Conservation (phyloP, 1,139 yeast genomes). For the Meyerozyma sp. region DNA sequence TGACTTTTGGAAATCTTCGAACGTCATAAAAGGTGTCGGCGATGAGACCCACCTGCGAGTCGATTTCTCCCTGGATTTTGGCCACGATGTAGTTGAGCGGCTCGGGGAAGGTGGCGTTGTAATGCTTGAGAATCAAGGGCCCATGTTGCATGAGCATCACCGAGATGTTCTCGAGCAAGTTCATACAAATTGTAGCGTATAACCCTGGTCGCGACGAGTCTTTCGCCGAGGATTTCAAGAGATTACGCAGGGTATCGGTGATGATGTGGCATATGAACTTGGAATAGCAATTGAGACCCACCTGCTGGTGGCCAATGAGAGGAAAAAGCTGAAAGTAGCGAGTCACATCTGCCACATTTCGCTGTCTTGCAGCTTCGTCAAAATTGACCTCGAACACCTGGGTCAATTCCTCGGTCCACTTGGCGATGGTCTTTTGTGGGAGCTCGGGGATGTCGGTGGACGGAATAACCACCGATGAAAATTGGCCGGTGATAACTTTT, state of each 20-base stretch:
- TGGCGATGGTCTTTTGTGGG: constrained; percentile 53
- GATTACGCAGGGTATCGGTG: constrained; percentile 66
- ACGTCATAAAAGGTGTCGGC: constrained; percentile 82
- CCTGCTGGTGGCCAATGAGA: constrained; percentile 62
- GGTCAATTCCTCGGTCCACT: constrained; percentile 58
- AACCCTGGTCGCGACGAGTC: constrained; percentile 32
- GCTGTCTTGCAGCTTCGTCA: constrained; percentile 58
- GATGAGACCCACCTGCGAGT: constrained; percentile 82
- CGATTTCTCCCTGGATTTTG: constrained; percentile 80
- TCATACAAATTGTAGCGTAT: constrained; percentile 66
- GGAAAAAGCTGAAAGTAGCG: constrained; percentile 85
- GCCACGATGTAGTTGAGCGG: constrained; percentile 66
- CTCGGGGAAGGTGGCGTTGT: constrained; percentile 46
- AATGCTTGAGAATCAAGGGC: constrained; percentile 66
- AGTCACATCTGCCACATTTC: constrained; percentile 68
- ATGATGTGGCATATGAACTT: constrained; percentile 81
- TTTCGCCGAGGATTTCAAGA: constrained; percentile 38
- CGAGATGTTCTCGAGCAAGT: constrained; percentile 80
- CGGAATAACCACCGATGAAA: constrained; percentile 84
- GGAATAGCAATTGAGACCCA: constrained; percentile 79
- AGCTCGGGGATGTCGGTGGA: constrained; percentile 82
- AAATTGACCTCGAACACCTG: constrained; percentile 58
- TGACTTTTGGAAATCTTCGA: constrained; percentile 50
- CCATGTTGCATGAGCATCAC: constrained; percentile 84
- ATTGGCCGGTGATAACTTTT: constrained; percentile 51